Base-by-base conservation (phyloP, 176 grass and related monocot species). In the Carex scoparia region DNA sequence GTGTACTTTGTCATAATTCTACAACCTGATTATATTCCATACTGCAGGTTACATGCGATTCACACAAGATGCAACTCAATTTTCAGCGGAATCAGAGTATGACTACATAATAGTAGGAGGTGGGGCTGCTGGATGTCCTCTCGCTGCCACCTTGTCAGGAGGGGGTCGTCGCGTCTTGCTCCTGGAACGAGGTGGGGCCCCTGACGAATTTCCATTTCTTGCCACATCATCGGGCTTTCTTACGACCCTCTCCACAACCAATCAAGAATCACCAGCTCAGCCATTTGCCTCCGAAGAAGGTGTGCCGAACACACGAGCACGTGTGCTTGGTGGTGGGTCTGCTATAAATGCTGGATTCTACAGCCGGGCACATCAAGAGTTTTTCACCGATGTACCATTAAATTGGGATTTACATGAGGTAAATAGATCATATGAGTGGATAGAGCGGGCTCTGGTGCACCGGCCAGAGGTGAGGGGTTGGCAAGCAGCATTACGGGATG, bases 91-190 rank as follows among this genome's bases (percentile, higher is more conserved):
- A 84, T 90, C 93, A 58, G 86, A 84, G 83, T 94, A 94, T 75
- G 94, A 94, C 79, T 97, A 97, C 92, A 92, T 97, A 85, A 83
- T 94, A 35, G 91, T 97, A n/a, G 94, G 94, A 14, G 94, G 90
- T 6, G 92, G 94, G 66, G 89, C 91, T 7, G 89, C 88, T 11
- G 94, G 94, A 30, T 94, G 90, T 90, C 89, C 91, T 3, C 88
- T 97, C 2, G 92, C 92, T 1, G 88, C 90, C 15, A 97, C 92
- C 46, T 86, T 97, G 33, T 88, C 90, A n/a, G 88, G 88, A 1
- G 91, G 91, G 0, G 86, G 86, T 9, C 79, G 85, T 0, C 81
- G 82, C 23, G 88, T 94, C 55, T 89, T 97, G 14, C 72, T 97
- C 46, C 85, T 97, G 12, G 92, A 97, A 84, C 86, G 92, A 27